Percentiles rank a stretch among this genome's conserved stretches.
These are phyloP conservation scores for Aspergillus aculeatus DNA, from an alignment of 2,329 filamentous ascomycete species.

Conservation along the genomic window DNA sequence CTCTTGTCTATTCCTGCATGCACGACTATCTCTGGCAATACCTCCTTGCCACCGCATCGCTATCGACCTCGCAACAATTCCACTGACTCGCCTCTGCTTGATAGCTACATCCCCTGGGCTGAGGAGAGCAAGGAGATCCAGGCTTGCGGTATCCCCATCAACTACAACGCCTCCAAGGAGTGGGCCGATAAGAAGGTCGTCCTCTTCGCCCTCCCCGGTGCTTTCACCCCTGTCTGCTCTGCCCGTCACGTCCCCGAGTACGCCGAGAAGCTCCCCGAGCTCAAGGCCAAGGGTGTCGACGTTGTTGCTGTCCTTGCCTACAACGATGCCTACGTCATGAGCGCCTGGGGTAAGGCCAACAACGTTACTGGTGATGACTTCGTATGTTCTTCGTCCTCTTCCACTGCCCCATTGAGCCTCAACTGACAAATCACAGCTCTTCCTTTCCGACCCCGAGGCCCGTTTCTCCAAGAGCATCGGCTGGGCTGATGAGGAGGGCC, in stretches of 20 bases:
- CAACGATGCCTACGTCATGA: constrained; percentile 87
- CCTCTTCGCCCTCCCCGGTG: constrained; percentile 67
- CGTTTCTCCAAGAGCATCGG: constrained; percentile 76
- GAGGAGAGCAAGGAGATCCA: constrained; percentile 67
- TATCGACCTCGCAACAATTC: background rate
- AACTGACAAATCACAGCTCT: constrained; percentile 53
- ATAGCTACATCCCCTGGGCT: constrained; percentile 73
- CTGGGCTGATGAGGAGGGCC: constrained; percentile 69
- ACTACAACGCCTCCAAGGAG: constrained; percentile 77
- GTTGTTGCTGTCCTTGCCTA: constrained; percentile 75
- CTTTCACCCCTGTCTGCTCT: constrained; percentile 86
- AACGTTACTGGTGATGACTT: constrained; percentile 69
- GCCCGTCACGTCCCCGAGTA: constrained; percentile 78
- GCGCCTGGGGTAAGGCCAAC: constrained; percentile 87
- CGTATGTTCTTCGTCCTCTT: constrained; percentile 41
- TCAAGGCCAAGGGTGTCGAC: constrained; percentile 80
- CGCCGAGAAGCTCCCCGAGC: constrained; percentile 66
- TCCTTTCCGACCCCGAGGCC: constrained; percentile 70
- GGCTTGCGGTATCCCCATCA: constrained; percentile 73
- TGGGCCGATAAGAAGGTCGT: constrained; percentile 71
- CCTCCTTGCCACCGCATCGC: background rate
- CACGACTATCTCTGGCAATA: background rate
- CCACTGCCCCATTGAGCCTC: background rate
- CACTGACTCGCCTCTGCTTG: constrained; percentile 6
- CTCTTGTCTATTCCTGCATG: background rate